These are phyloP conservation scores for Fusarium drepaniforme DNA, from an alignment of 2,329 filamentous ascomycete species.

Conservation along the genomic window DNA sequence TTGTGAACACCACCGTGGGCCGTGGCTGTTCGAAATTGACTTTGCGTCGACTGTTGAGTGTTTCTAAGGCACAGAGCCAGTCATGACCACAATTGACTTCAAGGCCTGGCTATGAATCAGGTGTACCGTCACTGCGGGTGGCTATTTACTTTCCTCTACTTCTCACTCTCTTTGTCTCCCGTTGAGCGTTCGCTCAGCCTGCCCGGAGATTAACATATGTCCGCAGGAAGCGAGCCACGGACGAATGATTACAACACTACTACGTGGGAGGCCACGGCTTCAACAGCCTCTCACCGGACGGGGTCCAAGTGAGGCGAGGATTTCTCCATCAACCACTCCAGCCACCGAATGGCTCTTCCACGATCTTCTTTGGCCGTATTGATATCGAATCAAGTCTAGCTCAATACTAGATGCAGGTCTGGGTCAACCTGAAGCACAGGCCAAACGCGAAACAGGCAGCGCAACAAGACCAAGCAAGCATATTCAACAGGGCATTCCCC, in stretches of 20 bases:
- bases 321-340: neutral
- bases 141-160: conserved; percentile 1
- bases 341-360: neutral
- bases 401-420: conserved; percentile 23
- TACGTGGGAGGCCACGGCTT: neutral
- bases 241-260: conserved; percentile 8
- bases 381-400: conserved; percentile 17
- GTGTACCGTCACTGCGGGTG: neutral
- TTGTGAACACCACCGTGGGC: conserved; percentile 33
- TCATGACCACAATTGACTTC: conserved; percentile 14
- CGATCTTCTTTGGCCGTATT: neutral
- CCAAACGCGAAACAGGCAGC: conserved; percentile 28
- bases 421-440: conserved; percentile 33
- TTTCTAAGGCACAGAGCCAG: conserved; percentile 3
- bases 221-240: conserved; percentile 4
- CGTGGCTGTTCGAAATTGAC: conserved; percentile 34
- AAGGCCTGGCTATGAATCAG: neutral
- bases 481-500: conserved; percentile 21
- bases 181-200: conserved; percentile 8
- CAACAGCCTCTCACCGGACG: neutral
- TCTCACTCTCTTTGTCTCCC: neutral
- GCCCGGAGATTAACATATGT: conserved; percentile 16
- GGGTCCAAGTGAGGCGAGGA: neutral
- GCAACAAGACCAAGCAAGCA: conserved; percentile 17
- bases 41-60: conserved; percentile 30